A percentile compares a stretch with the other conserved stretches of the same genome.
These are phyloP conservation scores for Cutaneotrichosporon sp. DNA, from an alignment of 1,284 basidiomycete species.

Conservation along the genomic window DNA sequence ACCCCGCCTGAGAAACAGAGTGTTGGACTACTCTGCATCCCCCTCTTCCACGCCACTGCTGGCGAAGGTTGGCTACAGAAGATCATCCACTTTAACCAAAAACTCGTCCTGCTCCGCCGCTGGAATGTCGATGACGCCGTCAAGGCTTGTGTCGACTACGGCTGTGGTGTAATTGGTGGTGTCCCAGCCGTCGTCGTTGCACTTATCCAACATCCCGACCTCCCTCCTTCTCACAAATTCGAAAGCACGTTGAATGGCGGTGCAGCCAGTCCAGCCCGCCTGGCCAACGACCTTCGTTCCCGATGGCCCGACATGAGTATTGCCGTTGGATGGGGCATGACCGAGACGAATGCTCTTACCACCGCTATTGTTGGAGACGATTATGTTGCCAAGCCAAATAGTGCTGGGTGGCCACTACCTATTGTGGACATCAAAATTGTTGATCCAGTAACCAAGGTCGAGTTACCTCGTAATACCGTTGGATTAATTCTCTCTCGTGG, in stretches of 20 bases:
- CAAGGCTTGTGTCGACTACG: conserved; percentile 33
- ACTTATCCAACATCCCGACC: conserved; percentile 35
- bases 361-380: conserved; percentile 40
- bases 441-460: conserved; percentile 31
- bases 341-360: conserved; percentile 48
- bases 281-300: conserved; percentile 37
- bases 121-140: conserved; percentile 41
- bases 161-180: conserved; percentile 43
- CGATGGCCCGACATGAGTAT: conserved; percentile 23
- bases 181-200: conserved; percentile 42
- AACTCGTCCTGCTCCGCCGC: conserved; percentile 38
- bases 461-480: conserved; percentile 26
- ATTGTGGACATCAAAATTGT: conserved; percentile 39
- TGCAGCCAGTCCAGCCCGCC: conserved; percentile 39
- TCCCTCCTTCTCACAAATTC: conserved; percentile 31
- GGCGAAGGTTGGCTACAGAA: conserved; percentile 36
- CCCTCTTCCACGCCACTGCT: conserved; percentile 39
- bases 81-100: conserved; percentile 27
- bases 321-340: conserved; percentile 48
- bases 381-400: conserved; percentile 28
- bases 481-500: conserved; percentile 42
- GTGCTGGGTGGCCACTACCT: conserved; percentile 38
- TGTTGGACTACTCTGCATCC: conserved; percentile 37
- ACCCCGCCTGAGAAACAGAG: conserved; percentile 1
- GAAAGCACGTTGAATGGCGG: conserved; percentile 47